phyloP scores from a whole-genome alignment of 805 yeast genomes.

The Tetrapisispora iriomotensis region DNA sequence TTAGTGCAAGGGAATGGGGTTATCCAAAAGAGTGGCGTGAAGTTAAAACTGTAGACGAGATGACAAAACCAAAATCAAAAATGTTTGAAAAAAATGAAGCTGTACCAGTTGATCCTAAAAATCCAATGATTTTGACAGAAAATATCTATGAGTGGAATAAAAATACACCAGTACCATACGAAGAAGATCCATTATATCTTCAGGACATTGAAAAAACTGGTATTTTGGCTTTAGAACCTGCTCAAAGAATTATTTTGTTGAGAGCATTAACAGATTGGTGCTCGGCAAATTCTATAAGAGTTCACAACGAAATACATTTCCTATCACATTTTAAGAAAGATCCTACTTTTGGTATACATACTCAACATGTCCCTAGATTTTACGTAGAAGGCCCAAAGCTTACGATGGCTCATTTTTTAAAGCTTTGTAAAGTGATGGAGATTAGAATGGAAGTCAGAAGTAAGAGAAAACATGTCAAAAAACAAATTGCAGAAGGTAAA shows the following conservation, averaged over 20 bases:
- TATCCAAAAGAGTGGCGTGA: slow-evolving; percentile 21
- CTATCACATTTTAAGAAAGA: slow-evolving; percentile 18
- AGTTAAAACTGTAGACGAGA: not conserved
- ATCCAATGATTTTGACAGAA: slow-evolving; percentile 15
- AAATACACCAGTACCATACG: slow-evolving; percentile 11
- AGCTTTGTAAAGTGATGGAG: slow-evolving; percentile 12
- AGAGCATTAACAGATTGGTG: slow-evolving; percentile 17
- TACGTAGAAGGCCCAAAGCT: slow-evolving; percentile 13
- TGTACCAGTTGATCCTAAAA: slow-evolving; percentile 11
- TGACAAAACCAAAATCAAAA: slow-evolving; percentile 8
- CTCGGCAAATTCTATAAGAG: slow-evolving; percentile 11
- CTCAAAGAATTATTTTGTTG: slow-evolving; percentile 13
- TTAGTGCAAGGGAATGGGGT: slow-evolving; percentile 17
- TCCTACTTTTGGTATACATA: slow-evolving; percentile 17
- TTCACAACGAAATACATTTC: slow-evolving; percentile 17
- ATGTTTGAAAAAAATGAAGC: slow-evolving; percentile 12
- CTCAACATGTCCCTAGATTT: slow-evolving; percentile 19
- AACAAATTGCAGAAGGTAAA: slow-evolving; percentile 16
- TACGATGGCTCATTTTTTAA: slow-evolving; percentile 11
- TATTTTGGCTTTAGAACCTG: slow-evolving; percentile 11
- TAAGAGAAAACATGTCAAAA: slow-evolving; percentile 17
- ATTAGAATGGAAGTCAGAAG: slow-evolving; percentile 14
- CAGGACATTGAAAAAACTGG: slow-evolving; percentile 15
- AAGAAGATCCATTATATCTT: slow-evolving; percentile 16
- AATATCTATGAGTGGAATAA: slow-evolving; percentile 14